Conservation (phyloP, 441 rosid genomes). For the Euphorbia corollata region DNA sequence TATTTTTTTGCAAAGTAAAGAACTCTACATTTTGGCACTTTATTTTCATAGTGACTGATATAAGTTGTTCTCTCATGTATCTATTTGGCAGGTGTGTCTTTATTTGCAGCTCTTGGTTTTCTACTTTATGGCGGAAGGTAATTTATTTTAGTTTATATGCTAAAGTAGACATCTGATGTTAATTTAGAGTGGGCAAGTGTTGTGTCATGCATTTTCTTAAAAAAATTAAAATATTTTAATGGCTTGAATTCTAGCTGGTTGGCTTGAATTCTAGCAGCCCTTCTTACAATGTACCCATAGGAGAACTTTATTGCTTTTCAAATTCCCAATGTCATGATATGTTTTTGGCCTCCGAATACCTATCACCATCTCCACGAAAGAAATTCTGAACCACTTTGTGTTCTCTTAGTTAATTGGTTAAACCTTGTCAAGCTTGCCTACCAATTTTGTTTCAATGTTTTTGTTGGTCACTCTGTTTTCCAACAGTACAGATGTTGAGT, state of each 20-base stretch:
- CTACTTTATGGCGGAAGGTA: conserved; percentile 94
- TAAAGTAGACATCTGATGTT: neutral
- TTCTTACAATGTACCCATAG: neutral
- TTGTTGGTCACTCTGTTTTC: neutral
- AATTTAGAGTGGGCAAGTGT: neutral
- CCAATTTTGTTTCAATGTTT: conserved; percentile 2
- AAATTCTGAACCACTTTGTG: neutral
- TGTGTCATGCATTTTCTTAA: neutral
- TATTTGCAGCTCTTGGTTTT: conserved; percentile 79
- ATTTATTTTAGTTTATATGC: conserved; percentile 15
- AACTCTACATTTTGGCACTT: neutral
- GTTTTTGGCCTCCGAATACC: neutral
- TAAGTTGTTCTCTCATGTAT: conserved; percentile 15
- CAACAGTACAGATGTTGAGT: conserved; percentile 2
- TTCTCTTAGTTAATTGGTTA: neutral
- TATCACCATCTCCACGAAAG: neutral
- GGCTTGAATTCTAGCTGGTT: neutral
- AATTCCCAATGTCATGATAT: neutral
- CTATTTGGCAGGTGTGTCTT: conserved; percentile 51
- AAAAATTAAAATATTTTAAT: neutral
- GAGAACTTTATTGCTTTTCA: neutral
- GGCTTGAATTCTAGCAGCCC: neutral
- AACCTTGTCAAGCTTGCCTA: neutral
- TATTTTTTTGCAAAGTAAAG: neutral
- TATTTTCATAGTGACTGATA: conserved; percentile 10